Evolutionary conservation across 257 asterid species (phyloP).

Genomic region (Nicotiana tomentosiformis): DNA sequence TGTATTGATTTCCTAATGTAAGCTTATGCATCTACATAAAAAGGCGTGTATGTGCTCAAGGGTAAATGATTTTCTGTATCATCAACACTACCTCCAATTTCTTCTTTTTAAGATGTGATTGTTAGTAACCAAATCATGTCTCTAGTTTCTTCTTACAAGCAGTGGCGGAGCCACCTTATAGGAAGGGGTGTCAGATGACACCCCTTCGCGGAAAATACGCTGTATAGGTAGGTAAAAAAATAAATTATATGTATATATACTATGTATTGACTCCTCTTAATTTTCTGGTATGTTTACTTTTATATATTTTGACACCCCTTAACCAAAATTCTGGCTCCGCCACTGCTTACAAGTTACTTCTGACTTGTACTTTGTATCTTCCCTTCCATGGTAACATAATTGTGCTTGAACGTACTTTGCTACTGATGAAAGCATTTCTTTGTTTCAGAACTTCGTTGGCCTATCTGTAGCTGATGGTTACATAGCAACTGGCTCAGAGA

Average conservation of each 20-base stretch:
- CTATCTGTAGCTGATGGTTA: conserved; percentile 93
- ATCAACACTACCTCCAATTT: not conserved
- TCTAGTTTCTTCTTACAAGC: not conserved
- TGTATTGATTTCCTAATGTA: not conserved
- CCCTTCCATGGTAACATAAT: not conserved
- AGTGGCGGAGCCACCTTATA: too few species aligned
- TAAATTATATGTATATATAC: too few species aligned
- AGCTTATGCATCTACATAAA: not conserved
- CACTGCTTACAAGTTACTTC: not conserved
- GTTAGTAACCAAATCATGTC: not conserved
- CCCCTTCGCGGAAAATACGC: too few species aligned
- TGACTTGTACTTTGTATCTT: not conserved
- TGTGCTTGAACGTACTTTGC: not conserved
- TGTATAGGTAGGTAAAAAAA: too few species aligned
- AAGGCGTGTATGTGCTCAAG: not conserved
- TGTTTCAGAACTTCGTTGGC: conserved; percentile 91
- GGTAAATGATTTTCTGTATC: not conserved
- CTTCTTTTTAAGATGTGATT: not conserved
- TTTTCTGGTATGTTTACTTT: too few species aligned
- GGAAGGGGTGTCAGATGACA: too few species aligned
- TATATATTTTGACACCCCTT: too few species aligned
- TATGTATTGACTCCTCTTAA: too few species aligned
- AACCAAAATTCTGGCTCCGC: too few species aligned
- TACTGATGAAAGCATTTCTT: conserved; percentile 1
- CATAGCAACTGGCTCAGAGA: conserved; percentile 93